Conservation (phyloP, 345 rosid species). For the Lumnitzera littorea region DNA sequence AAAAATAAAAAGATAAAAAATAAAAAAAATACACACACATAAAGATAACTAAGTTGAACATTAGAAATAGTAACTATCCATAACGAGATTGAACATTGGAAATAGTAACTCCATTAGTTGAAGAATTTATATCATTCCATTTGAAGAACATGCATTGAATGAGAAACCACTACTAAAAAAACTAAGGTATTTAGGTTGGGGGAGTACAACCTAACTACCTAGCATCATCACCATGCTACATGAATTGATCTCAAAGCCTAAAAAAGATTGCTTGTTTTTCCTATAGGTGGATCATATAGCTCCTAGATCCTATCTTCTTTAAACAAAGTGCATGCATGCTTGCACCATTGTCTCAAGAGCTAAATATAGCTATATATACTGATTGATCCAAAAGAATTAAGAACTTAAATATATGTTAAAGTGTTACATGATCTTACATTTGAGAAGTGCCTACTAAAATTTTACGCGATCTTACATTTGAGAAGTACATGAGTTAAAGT, state of each 20-base stretch:
- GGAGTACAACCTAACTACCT: neutral
- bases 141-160: neutral
- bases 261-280: neutral
- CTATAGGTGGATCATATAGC: neutral
- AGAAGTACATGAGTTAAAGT: no score
- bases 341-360: neutral
- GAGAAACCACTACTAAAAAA: neutral
- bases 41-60: no score
- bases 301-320: neutral
- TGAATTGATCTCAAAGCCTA: conserved; percentile 12
- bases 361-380: no score
- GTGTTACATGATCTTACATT: no score
- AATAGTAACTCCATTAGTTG: conserved; percentile 3
- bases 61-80: no score
- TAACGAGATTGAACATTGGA: conserved; percentile 1
- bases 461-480: no score
- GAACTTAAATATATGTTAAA: no score
- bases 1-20: no score
- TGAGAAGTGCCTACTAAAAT: no score
- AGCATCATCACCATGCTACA: neutral
- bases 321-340: conserved; percentile 10
- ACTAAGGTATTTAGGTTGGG: conserved; percentile 9
- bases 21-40: no score
- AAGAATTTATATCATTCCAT: neutral
- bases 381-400: no score